These are phyloP conservation scores for Pichia sp. DNA, from an alignment of 1,139 yeast genomes.

Conservation along the genomic window DNA sequence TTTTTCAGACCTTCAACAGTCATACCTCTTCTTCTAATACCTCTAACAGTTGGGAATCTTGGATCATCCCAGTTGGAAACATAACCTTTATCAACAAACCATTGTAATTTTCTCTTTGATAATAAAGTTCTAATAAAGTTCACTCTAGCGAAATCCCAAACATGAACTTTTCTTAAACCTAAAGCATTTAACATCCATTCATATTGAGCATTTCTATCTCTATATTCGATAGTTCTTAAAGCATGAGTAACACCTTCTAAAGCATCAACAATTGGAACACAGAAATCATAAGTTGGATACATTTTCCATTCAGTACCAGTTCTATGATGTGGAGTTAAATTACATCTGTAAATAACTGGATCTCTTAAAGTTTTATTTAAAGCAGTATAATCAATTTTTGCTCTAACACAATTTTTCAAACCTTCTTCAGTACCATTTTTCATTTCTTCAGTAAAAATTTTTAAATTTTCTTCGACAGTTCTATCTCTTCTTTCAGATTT, in stretches of 20 bases:
- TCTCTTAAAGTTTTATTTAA: conserved; percentile 93
- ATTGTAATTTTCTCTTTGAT: conserved; percentile 94
- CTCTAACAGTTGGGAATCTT: conserved; percentile 97
- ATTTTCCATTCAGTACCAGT: conserved; percentile 89
- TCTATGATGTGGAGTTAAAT: conserved; percentile 94
- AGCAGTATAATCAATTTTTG: conserved; percentile 86
- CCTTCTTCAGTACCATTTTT: conserved; percentile 89
- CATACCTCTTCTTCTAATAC: conserved; percentile 99
- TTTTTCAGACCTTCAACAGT: conserved; percentile 92
- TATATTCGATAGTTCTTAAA: conserved; percentile 92
- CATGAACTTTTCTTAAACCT: conserved; percentile 79
- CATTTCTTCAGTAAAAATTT: conserved; percentile 84
- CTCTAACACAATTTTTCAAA: conserved; percentile 83
- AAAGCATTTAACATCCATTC: conserved; percentile 88
- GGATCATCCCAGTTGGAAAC: conserved; percentile 98
- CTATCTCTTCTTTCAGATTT: conserved; percentile 87
- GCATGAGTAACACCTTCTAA: conserved; percentile 97
- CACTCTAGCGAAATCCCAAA: conserved; percentile 97
- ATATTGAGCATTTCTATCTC: conserved; percentile 96
- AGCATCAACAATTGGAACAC: conserved; percentile 93
- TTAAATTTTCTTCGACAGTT: conserved; percentile 82
- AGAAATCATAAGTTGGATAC: conserved; percentile 97
- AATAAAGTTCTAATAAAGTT: conserved; percentile 91
- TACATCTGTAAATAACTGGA: conserved; percentile 95
- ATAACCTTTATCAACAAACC: conserved; percentile 88